Base-by-base conservation (phyloP, 495 filamentous ascomycete species). In the Podospora comata region DNA sequence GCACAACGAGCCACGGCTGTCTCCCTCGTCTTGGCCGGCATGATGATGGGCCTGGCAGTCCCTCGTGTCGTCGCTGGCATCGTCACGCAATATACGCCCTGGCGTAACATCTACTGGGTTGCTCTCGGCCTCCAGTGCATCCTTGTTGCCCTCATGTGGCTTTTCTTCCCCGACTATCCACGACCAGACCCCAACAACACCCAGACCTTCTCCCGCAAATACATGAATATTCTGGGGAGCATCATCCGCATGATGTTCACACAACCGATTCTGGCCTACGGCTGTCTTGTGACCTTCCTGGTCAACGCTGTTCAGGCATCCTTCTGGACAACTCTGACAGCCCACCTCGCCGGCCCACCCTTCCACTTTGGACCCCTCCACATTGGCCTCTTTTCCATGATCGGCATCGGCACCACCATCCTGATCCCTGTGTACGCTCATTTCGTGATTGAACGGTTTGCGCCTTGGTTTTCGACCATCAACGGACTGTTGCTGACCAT, bases 21-120 rank as follows among this genome's bases (percentile, higher is more conserved):
- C 1, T 88, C 88, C 15, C 85, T 92, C 70, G 90, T 92, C 4
- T 85, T 88, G 39, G 90, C 89, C 1, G 91, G 90, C 5, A 76
- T 92, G 7, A 81, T 91, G 53, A 81, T 92, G 13, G 90, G 91
- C 7, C 27, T 67, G 20, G 56, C 58, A 30, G 26, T 30, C 59
- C 20, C 23, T 53, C 55, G 55, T 58, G 55, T 58, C 5, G 19
- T 58, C n/a, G 55, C 55, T 7, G 55, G 55, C 55, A 58, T 58
- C 55, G 55, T 58, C n/a, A 58, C 55, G 13, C n/a, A 58, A 58
- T 58, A 58, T n/a, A 58, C 55, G 1, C 55, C n/a, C 19, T 58
- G 55, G 55, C 13, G 55, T 4, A 26, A 58, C 55, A 58, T 58
- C 23, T 58, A 58, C 23, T 58, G 55, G 55, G 55, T 18, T 4